Conservation (phyloP, 1,284 basidiomycete genomes). For the Rhodotorula sp. region DNA sequence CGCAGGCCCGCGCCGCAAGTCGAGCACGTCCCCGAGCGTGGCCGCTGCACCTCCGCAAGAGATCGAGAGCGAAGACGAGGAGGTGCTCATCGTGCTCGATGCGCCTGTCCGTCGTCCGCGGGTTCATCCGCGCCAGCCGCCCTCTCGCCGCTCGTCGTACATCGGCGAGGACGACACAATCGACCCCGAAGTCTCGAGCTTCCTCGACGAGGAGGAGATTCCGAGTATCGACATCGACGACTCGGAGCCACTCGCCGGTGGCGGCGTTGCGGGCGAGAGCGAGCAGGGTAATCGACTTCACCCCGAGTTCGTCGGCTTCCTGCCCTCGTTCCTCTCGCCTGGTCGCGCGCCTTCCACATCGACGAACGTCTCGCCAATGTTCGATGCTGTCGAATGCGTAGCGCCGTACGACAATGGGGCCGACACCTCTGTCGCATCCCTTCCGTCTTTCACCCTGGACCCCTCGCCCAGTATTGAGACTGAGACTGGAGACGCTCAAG, state of each 20-base stretch:
- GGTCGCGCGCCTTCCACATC: background rate
- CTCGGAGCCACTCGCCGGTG: slow-evolving; percentile 11
- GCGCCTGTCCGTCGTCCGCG: slow-evolving; percentile 6
- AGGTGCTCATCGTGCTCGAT: slow-evolving; percentile 37
- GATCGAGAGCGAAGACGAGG: slow-evolving; percentile 29
- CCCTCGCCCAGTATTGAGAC: background rate
- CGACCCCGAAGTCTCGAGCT: slow-evolving; percentile 7
- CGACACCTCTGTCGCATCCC: background rate
- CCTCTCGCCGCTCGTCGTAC: slow-evolving; percentile 16
- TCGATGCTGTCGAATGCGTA: background rate
- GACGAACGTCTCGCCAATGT: no score
- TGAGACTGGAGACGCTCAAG: no score
- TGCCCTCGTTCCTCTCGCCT: slow-evolving; percentile 27
- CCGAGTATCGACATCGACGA: slow-evolving; percentile 29
- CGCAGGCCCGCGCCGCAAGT: background rate
- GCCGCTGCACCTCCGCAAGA: background rate
- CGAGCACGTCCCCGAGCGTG: background rate
- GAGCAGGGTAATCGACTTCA: slow-evolving; percentile 2
- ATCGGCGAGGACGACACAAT: slow-evolving; percentile 6
- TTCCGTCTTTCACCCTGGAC: slow-evolving; percentile 20
- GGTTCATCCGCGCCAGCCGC: background rate
- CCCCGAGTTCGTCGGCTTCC: slow-evolving; percentile 31
- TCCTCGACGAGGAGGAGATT: slow-evolving; percentile 26
- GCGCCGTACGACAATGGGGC: background rate
- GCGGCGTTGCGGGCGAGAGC: background rate